These are phyloP conservation scores for Dysphania ambrosioides DNA, from an alignment of 148 eudicot genomes.

Conservation along the genomic window DNA sequence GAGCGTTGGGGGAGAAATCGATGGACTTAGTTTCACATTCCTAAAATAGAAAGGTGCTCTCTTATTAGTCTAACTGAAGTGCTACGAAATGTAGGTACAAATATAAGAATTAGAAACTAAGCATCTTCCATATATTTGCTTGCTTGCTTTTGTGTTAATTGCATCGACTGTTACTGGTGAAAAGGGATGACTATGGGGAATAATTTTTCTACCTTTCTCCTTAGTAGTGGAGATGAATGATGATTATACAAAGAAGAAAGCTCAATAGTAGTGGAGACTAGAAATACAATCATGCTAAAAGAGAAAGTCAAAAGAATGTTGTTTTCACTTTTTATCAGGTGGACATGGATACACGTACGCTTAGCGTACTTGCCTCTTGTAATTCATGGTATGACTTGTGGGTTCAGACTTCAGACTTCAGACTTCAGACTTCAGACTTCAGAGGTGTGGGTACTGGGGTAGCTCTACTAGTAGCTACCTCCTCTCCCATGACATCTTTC, in stretches of 20 bases:
- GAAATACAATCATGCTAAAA: background rate
- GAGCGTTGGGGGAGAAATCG: background rate
- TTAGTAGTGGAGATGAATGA: constrained; percentile 9
- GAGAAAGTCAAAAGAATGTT: too few relatives aligned
- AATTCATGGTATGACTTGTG: background rate
- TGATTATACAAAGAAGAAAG: background rate
- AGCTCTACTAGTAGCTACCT: too few relatives aligned
- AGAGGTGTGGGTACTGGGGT: too few relatives aligned
- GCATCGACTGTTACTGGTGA: constrained; percentile 14
- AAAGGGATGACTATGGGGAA: constrained; percentile 17
- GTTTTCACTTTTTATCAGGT: too few relatives aligned
- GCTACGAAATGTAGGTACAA: background rate
- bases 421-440: too few relatives aligned
- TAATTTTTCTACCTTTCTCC: constrained; percentile 13
- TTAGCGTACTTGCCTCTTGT: background rate
- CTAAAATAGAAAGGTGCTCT: constrained; percentile 15
- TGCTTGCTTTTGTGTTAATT: constrained; percentile 13
- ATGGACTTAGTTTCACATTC: background rate
- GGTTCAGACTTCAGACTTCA: too few relatives aligned
- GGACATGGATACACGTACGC: background rate
- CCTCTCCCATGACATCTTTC: background rate
- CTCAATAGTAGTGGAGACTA: background rate
- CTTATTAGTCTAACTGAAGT: constrained; percentile 14
- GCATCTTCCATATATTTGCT: constrained; percentile 17
- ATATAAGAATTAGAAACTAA: constrained; percentile 5